Evolutionary conservation across 163 green algal species (phyloP).

Genomic region (Prototheca cutis): DNA sequence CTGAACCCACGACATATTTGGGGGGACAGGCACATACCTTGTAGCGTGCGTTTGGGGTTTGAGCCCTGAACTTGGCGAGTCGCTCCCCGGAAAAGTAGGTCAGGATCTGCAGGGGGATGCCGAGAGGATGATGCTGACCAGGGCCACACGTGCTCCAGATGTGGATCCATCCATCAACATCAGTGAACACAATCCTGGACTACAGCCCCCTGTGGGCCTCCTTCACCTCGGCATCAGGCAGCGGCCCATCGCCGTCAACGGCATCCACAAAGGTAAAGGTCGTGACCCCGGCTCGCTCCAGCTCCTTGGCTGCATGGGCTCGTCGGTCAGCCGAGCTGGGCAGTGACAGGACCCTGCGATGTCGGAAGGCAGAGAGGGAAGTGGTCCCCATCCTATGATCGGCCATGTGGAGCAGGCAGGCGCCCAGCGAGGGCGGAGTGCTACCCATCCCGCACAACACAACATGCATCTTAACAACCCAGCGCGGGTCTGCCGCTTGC

Average conservation of each 20-base stretch:
- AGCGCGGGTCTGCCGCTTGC: too few species aligned
- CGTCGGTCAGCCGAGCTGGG: background rate
- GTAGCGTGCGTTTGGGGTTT: constrained; percentile 3
- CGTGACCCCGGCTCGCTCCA: background rate
- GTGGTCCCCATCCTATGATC: background rate
- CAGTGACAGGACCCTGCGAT: background rate
- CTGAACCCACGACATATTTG: too few species aligned
- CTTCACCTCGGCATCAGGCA: background rate
- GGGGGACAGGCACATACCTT: too few species aligned
- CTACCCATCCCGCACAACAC: too few species aligned
- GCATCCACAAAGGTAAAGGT: constrained; percentile 1
- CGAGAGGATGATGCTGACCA: too few species aligned
- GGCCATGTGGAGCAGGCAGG: too few species aligned
- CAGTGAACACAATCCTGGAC: too few species aligned
- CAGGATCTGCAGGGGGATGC: background rate
- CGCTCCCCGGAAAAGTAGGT: background rate
- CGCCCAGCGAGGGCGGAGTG: too few species aligned
- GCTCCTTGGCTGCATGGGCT: background rate
- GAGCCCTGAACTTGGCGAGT: background rate
- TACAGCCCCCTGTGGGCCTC: too few species aligned
- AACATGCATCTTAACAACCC: too few species aligned
- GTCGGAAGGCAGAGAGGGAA: background rate
- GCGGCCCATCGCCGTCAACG: background rate
- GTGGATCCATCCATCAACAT: too few species aligned
- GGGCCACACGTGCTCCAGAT: too few species aligned